Conservation (phyloP, 1,139 yeast genomes). For the Diutina scorzettiae region DNA sequence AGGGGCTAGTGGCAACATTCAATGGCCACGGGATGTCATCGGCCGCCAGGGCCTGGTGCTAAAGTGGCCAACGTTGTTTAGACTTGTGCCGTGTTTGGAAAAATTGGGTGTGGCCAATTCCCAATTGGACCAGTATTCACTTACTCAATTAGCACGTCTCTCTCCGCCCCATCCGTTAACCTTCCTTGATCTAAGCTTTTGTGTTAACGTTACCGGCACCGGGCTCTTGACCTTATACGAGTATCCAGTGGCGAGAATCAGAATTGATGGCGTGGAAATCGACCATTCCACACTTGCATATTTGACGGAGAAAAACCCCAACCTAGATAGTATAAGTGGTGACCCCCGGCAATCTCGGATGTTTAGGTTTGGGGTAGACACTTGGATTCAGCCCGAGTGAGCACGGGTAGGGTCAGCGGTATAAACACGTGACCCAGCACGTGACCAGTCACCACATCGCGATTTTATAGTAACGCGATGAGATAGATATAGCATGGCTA, state of each 20-base stretch:
- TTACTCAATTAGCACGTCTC: background rate
- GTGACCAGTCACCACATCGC: background rate
- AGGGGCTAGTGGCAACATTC: background rate
- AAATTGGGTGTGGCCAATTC: background rate
- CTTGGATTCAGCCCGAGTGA: background rate
- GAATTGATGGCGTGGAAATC: background rate
- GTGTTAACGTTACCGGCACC: background rate
- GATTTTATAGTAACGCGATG: slow-evolving; percentile 4
- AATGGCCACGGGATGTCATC: background rate
- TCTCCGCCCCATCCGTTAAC: background rate
- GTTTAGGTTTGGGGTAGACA: background rate
- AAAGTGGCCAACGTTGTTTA: background rate
- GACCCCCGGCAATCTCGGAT: background rate
- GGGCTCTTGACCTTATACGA: background rate
- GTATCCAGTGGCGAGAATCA: background rate
- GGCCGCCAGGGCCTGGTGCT: background rate
- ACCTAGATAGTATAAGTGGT: background rate
- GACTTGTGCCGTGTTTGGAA: background rate
- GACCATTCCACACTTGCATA: background rate
- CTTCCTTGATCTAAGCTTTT: background rate
- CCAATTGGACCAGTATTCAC: background rate
- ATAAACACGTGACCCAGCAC: background rate
- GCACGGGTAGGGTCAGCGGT: background rate
- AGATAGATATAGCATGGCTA: background rate
- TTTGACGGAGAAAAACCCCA: background rate